Base-by-base conservation (phyloP, 1,139 yeast species). In the Torulaspora globosa region DNA sequence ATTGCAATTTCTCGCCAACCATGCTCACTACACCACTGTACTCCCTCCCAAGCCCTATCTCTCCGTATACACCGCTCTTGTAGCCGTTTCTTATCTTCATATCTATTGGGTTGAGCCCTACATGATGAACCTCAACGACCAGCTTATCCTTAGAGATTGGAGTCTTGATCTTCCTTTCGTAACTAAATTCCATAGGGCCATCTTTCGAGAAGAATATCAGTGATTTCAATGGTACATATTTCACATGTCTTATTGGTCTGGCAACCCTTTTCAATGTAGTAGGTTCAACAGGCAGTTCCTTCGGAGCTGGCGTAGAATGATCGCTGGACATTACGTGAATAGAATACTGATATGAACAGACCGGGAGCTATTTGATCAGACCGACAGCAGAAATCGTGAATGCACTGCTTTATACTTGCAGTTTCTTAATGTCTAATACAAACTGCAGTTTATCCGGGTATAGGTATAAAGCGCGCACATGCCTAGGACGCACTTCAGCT, bases 41-140 rank as follows among this genome's bases (percentile, higher is more conserved):
- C 58, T 86, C 96, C 49, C 78, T 70, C 3, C 92, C 90, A 26
- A 82, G 58, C 7, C 87, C 88, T 45, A 78, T 75, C 31, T 70
- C 71, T 60, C 69, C 49, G 65, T 66, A 59, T 67, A 69, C 53
- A 57, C 65, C 57, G 52, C 59, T 33, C 58, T 68, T 46, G 66
- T 66, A 57, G 47, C 70, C 59, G 48, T 73, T 69, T 56, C 72
- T 69, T 36, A 81, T 56, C 43, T 80, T 67, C 46, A 76, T 53
- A 60, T 85, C 95, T 36, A 84, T 72, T 0, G 95, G 94, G 57
- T 84, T 86, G n/a, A 59, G 50, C 28, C 55, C 63, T 14, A 52
- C 58, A 37, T 54, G 48, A 14, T 43, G 44, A 19, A 83, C 78
- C 56, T 81, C 78, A 23, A 87, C 72, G 18, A 85, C 71, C 6